These are phyloP conservation scores for Sclerotinia minor DNA, from an alignment of 2,329 filamentous ascomycete species.

Conservation along the genomic window DNA sequence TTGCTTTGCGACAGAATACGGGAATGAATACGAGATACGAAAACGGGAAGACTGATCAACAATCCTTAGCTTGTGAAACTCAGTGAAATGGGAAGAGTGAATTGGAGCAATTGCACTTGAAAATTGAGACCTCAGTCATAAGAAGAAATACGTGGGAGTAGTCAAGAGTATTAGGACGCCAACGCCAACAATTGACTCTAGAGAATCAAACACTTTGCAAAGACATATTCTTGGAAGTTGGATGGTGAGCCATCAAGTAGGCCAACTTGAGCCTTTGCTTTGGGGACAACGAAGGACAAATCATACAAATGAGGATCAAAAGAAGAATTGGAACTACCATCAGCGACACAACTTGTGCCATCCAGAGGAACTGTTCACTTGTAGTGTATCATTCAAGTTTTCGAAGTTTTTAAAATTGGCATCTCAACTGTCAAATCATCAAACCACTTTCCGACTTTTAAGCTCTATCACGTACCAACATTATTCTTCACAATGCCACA, in stretches of 20 bases:
- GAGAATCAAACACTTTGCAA: background rate
- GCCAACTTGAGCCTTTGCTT: background rate
- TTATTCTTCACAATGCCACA: conserved; percentile 36
- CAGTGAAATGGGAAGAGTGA: background rate
- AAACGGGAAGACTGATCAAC: background rate
- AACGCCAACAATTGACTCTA: conserved; percentile 1
- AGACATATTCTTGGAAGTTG: background rate
- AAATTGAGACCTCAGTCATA: background rate
- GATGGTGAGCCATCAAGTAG: background rate
- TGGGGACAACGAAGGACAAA: background rate
- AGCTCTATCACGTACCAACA: background rate
- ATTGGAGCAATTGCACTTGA: background rate
- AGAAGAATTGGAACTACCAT: conserved; percentile 5
- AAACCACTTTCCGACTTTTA: background rate
- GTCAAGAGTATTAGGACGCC: background rate
- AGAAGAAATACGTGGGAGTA: background rate
- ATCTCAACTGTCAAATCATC: background rate
- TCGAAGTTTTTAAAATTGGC: background rate
- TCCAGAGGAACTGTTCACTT: background rate
- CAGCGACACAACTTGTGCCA: background rate
- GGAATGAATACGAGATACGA: background rate
- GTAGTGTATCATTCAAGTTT: background rate
- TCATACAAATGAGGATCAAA: conserved; percentile 12
- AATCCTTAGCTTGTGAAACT: background rate
- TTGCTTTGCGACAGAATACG: conserved; percentile 2